Conservation (phyloP, 73 alveolate genomes). For the Durusdinium trenchii region DNA sequence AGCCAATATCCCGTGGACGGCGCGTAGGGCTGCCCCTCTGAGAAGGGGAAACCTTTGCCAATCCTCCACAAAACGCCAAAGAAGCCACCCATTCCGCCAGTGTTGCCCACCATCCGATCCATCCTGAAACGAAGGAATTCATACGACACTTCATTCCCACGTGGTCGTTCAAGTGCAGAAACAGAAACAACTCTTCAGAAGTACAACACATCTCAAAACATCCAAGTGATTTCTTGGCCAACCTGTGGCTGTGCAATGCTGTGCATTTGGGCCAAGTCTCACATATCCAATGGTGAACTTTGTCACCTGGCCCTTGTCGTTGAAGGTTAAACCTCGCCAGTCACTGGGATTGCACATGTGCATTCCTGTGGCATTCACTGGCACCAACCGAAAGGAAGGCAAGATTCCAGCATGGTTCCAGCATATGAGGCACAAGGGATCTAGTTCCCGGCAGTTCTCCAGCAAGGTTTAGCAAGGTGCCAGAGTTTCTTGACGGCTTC, state of each 20-base stretch:
- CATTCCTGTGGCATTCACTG: no score
- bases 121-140: background rate
- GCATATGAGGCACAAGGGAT: no score
- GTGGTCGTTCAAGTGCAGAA: background rate
- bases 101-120: slow-evolving; percentile 72
- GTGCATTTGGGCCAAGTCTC: background rate
- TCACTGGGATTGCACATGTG: no score
- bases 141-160: background rate
- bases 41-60: slow-evolving; percentile 51
- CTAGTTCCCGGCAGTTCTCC: no score
- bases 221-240: no score
- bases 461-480: no score
- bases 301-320: slow-evolving; percentile 46
- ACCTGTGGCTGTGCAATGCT: no score
- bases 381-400: no score
- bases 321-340: slow-evolving; percentile 62
- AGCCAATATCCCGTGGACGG: slow-evolving; percentile 37
- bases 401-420: no score
- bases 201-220: no score
- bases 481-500: no score
- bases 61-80: slow-evolving; percentile 40
- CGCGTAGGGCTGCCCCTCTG: slow-evolving; percentile 48
- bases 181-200: background rate
- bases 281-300: slow-evolving; percentile 70
- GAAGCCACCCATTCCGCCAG: slow-evolving; percentile 59